Evolutionary conservation across 139 green algal genomes (phyloP), one percentile per base, ranked within the genome.

Genomic region (Deuterostichococcus epilithicus): DNA sequence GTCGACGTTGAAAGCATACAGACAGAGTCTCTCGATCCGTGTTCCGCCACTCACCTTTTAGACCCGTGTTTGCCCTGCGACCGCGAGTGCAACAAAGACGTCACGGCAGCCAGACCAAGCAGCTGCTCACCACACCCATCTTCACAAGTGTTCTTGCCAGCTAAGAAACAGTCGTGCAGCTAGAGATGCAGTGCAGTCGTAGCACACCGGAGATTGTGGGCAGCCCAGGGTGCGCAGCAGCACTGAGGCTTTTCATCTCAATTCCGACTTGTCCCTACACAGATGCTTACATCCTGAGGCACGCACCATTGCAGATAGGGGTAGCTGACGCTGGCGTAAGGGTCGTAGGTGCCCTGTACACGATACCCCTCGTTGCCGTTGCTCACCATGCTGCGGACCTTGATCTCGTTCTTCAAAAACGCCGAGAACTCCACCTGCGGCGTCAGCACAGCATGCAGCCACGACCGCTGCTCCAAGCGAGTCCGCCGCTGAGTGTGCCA

Each of bases 41-140:
- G 18, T n/a, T 63, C 28, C 58, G 39, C 20, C 33, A 20, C 35
- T 36, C 68, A 33, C 68, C 68, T 42, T 73, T 73, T 18, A 34
- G 59, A 10, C 68, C 68, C 28, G 35, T 28, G 39, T 73, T 73
- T 5, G 39, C 39, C 68, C 68, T 73, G 68, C 68, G 39, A 34
- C 34, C n/a, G 2, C n/a, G 18, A 2, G 18, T 20, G 28, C 65
- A 1, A 1, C 1, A 38, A 30, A 72, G 13, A 39, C 10, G 13
- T 13, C 13, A 52, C 42, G 8, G 8, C 42, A 52, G 42, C 42
- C 10, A 8, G 42, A 23, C 10, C 13, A 23, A 52, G 42, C 42
- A 52, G 42, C 10, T 23, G 42, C 42, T 52, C 42, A 52, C 10
- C 42, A 52, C 13, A 8, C 13, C 13, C 13, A 13, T 52, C 20